Evolutionary conservation across 2,329 filamentous ascomycete genomes (phyloP), one percentile per base, ranked within the genome.

Genomic region (Fusarium brevicatenulatum): DNA sequence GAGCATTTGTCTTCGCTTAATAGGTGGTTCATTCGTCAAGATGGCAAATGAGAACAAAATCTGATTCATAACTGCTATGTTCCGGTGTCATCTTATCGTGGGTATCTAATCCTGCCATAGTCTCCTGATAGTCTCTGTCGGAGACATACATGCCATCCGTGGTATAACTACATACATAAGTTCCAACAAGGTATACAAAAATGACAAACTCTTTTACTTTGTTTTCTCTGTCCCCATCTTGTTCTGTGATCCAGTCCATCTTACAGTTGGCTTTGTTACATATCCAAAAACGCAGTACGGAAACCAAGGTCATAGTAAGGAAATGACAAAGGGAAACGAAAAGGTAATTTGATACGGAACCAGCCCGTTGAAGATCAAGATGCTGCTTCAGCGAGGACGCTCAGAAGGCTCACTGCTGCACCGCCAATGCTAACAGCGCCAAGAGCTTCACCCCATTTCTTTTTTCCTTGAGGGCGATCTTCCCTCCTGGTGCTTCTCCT

Each of bases 341-440:
- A 21, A 23, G 30, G 39, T 37, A 47, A 23, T 64, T 30, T 37
- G 32, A n/a, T 52, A 44, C 60, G 58, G 68, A 72, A 25, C 59
- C 63, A 47, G 63, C 44, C 73, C 71, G 63, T 44, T 42, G 15
- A 30, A 30, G 32, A 67, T 68, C 52, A 71, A 15, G 78, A 78
- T 9, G 88, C 88, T 32, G 89, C 89, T 77, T 91, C 88, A 8
- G 87, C 85, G 37, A 91, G 79, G 3, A 91, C 88, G 60, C 86
- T 86, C 50, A 91, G 75, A 68, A 91, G 79, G 59, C 88, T 90
- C 6, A 86, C 88, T 1, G 90, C 89, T 1, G 89, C 89, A 15
- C 89, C 88, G 8, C 89, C 89, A 36, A 91, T 87, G 2, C 89
- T 87, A 9, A 88, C 89, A 1, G 87, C 88, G 4, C 86, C 85